Evolutionary conservation across 2,329 filamentous ascomycete species (phyloP).

Genomic region (Trichoderma atrobrunneum): DNA sequence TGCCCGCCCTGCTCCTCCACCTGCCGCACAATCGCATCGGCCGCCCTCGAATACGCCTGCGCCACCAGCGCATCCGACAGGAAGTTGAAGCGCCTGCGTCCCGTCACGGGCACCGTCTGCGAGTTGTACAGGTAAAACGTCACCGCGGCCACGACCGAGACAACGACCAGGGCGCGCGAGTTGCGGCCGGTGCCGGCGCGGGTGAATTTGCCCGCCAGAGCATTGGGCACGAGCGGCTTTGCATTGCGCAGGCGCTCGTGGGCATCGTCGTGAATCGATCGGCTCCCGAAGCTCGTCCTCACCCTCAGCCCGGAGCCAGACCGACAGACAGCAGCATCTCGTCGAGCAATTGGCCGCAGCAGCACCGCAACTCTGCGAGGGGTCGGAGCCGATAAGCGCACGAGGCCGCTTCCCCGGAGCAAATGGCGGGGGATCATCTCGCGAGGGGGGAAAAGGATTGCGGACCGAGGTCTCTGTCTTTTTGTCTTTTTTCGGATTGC

Average conservation of each 20-base stretch:
- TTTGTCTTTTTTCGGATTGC: not conserved
- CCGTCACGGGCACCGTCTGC: conserved; percentile 70
- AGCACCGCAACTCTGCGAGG: not conserved
- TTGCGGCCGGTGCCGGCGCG: conserved; percentile 30
- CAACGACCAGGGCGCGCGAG: conserved; percentile 38
- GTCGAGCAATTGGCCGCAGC: not conserved
- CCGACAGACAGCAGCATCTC: not conserved
- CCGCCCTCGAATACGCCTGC: conserved; percentile 32
- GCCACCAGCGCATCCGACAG: conserved; percentile 57
- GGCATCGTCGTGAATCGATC: conserved; percentile 23
- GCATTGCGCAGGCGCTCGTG: conserved; percentile 32
- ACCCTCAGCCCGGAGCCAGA: not conserved
- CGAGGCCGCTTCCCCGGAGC: conserved; percentile 1
- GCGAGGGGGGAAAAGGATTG: not conserved
- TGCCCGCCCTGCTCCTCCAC: conserved; percentile 49
- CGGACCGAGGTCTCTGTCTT: not conserved
- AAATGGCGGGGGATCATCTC: conserved; percentile 7
- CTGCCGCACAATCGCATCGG: conserved; percentile 48
- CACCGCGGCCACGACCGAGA: conserved; percentile 44
- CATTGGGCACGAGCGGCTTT: conserved; percentile 33
- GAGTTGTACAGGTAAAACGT: conserved; percentile 66
- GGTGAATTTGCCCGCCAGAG: conserved; percentile 27
- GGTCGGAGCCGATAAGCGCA: not conserved
- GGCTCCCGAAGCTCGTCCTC: conserved; percentile 16
- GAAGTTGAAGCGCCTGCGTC: conserved; percentile 69